Evolutionary conservation across 305 asterid species (phyloP).

Genomic region (Stenogyne calaminthoides): DNA sequence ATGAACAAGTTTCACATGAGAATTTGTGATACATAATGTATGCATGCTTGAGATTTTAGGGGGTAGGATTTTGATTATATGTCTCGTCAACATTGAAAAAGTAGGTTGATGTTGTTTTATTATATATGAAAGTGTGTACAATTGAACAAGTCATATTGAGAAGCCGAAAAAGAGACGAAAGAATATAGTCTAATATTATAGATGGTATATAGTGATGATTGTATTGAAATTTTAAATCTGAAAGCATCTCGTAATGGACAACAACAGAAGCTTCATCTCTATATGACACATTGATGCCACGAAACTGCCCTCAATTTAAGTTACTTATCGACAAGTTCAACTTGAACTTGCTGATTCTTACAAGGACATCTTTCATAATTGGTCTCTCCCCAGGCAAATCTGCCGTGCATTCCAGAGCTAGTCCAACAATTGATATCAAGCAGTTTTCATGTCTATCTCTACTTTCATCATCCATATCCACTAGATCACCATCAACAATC

Average conservation of each 20-base stretch:
- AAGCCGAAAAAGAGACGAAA: background rate
- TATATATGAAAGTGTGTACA: no score
- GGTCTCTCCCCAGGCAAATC: background rate
- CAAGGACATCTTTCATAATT: background rate
- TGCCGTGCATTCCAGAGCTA: constrained; percentile 9
- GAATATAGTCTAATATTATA: no score
- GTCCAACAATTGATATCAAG: background rate
- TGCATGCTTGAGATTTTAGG: no score
- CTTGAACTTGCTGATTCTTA: background rate
- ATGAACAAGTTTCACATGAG: no score
- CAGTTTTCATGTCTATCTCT: background rate
- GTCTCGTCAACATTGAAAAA: no score
- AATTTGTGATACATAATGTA: no score
- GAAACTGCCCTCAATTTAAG: background rate
- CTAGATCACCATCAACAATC: constrained; percentile 3
- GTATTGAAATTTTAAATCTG: background rate
- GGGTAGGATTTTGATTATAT: background rate
- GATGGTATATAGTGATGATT: no score
- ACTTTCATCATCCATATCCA: background rate
- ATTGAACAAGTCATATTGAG: background rate
- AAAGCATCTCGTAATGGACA: no score
- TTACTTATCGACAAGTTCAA: background rate
- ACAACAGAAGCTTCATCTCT: no score
- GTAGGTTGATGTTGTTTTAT: background rate
- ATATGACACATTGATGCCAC: no score